These are phyloP conservation scores for Sporothrix mexicana DNA, from an alignment of 2,329 filamentous ascomycete genomes.

Conservation along the genomic window DNA sequence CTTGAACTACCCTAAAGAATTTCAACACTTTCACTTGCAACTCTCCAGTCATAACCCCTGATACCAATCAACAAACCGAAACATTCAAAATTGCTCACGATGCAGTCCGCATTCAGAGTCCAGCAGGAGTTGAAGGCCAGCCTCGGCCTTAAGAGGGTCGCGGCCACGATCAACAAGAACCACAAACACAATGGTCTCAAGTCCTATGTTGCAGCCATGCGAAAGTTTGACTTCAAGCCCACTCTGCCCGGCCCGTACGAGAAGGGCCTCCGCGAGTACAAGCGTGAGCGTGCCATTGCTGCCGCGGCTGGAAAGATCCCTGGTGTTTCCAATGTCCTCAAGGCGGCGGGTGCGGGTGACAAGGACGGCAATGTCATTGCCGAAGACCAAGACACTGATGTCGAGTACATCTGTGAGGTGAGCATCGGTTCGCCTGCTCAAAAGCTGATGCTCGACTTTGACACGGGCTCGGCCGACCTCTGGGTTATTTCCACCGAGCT, in stretches of 20 bases:
- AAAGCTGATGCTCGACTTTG: slow-evolving; percentile 67
- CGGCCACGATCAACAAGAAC: slow-evolving; percentile 61
- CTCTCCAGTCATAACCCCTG: background rate
- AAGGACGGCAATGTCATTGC: slow-evolving; percentile 59
- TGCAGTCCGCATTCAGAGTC: slow-evolving; percentile 46
- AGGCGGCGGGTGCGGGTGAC: slow-evolving; percentile 43
- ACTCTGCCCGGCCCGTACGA: slow-evolving; percentile 63
- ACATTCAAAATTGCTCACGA: slow-evolving; percentile 35
- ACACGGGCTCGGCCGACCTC: slow-evolving; percentile 73
- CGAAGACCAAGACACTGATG: slow-evolving; percentile 71
- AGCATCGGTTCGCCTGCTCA: slow-evolving; percentile 69
- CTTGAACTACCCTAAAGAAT: background rate
- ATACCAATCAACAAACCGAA: background rate
- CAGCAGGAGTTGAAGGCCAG: slow-evolving; percentile 47
- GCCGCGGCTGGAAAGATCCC: slow-evolving; percentile 44
- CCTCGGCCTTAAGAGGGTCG: slow-evolving; percentile 53
- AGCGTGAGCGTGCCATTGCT: slow-evolving; percentile 42
- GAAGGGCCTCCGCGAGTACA: slow-evolving; percentile 48
- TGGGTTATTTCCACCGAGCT: slow-evolving; percentile 67
- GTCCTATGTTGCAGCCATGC: slow-evolving; percentile 66
- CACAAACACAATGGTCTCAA: slow-evolving; percentile 65
- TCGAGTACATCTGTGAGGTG: slow-evolving; percentile 68
- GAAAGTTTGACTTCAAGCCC: slow-evolving; percentile 55
- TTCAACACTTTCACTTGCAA: background rate
- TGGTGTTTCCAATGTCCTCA: slow-evolving; percentile 53